A percentile compares a stretch with the other conserved stretches of the same genome.
phyloP scores from a whole-genome alignment of 1,139 yeast genomes.

The Geotrichum siamense region DNA sequence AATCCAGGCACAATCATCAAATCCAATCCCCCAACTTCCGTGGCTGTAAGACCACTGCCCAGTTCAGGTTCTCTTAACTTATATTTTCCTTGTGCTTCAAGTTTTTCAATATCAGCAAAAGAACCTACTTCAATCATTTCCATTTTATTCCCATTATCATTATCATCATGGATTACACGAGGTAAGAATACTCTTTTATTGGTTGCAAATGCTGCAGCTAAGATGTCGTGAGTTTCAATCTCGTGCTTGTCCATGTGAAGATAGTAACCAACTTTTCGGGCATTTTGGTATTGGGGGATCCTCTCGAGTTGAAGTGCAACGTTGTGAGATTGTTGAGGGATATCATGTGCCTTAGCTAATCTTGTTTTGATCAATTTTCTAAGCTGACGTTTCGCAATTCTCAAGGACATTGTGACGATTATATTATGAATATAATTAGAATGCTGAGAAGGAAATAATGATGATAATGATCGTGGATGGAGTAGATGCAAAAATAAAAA shows the following conservation, averaged over 20 bases:
- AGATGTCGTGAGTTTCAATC: constrained; percentile 47
- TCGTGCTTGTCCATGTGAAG: constrained; percentile 64
- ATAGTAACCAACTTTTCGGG: constrained; percentile 51
- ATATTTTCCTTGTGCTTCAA: constrained; percentile 65
- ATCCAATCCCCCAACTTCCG: constrained; percentile 48
- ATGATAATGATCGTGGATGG: not conserved
- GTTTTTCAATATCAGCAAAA: constrained; percentile 38
- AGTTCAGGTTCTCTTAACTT: constrained; percentile 57
- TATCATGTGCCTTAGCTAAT: constrained; percentile 20
- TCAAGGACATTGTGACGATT: not conserved
- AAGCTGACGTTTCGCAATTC: constrained; percentile 23
- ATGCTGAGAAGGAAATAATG: no score
- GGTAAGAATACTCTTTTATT: constrained; percentile 37
- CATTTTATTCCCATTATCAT: constrained; percentile 40
- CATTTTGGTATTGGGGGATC: constrained; percentile 39
- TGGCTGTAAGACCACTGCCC: constrained; percentile 24
- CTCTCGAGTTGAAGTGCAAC: constrained; percentile 34
- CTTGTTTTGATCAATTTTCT: constrained; percentile 22
- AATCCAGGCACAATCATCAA: constrained; percentile 78
- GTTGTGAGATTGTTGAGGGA: constrained; percentile 23
- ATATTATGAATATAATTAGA: not conserved
- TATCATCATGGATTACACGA: constrained; percentile 27
- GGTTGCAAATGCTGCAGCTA: constrained; percentile 43
- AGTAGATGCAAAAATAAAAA: not conserved
- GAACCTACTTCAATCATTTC: constrained; percentile 48